Base-by-base conservation (phyloP, 768 basidiomycete species). In the Suillus luteus region DNA sequence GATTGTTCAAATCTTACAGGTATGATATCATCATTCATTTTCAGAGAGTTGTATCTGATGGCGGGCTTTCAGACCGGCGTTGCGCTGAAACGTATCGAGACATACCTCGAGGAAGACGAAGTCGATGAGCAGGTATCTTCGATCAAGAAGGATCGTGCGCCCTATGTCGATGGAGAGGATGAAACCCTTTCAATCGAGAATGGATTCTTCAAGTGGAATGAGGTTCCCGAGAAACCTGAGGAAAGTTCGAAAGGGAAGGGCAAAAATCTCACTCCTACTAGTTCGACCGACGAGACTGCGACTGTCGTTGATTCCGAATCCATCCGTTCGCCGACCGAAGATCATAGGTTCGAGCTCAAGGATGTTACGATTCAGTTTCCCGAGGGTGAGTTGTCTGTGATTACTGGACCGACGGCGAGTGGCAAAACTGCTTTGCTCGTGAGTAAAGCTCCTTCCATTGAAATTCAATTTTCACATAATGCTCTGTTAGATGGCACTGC, bases 1-100 rank as follows among this genome's bases (percentile, higher is more conserved):
- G 82, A 85, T 91, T 54, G 89, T 95, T 9, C 86, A 91, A 55
- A 79, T 95, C 27, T 80, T 95, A 3, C 89, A 91, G 72, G 80
- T 74, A 60, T 61, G 65, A 7, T 31, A 15, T 15, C 59, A 14
- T 33, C 61, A 17, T 61, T 24, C 7, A 37, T 24, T 22, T 7
- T 8, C 11, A 10, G 24, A 54, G 35, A 24, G n/a, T 41, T 52
- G 57, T 55, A 11, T 48, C 14, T n/a, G 31, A 52, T 59, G 14
- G 57, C n/a, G 19, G 33, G 9, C n/a, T 9, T 62, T 33, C 55
- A 87, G 76, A 82, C 85, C 0, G 76, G 80, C 22, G 87, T 90
- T 3, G 81, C 87, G 1, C 71, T 90, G 41, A 76, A 83, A 31
- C 85, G 88, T 44, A 87, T 90, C 61, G 81, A 84, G 55, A 82